These are phyloP conservation scores for Phanerodontia chrysosporium DNA, from an alignment of 768 basidiomycete genomes.

Conservation along the genomic window DNA sequence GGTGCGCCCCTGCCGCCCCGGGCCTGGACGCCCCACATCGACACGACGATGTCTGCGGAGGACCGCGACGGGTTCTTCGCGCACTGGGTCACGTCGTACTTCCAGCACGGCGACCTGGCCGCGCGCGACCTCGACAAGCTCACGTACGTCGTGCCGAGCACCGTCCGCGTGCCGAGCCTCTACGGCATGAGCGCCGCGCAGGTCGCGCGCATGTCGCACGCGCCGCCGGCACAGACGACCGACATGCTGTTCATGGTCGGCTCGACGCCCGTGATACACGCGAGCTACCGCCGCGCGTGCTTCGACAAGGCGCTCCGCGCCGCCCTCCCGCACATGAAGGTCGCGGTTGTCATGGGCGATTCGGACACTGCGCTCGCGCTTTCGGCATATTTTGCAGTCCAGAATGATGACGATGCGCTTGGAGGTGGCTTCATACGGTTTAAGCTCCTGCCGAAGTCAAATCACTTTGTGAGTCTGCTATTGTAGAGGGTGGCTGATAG, in stretches of 20 bases:
- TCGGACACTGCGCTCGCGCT: not conserved
- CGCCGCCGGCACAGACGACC: conserved; percentile 8
- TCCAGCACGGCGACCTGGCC: conserved; percentile 28
- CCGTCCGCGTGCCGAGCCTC: conserved; percentile 20
- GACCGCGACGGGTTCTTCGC: conserved; percentile 19
- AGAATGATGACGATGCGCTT: conserved; percentile 14
- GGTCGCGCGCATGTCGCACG: conserved; percentile 11
- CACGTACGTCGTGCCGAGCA: conserved; percentile 20
- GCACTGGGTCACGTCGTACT: conserved; percentile 31
- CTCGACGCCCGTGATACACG: conserved; percentile 11
- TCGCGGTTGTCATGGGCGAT: not conserved
- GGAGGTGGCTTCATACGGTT: conserved; percentile 14
- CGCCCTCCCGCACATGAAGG: conserved; percentile 8
- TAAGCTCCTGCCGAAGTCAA: conserved; percentile 13
- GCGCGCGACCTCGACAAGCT: conserved; percentile 23
- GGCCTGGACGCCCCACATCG: conserved; percentile 25
- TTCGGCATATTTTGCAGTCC: conserved; percentile 16
- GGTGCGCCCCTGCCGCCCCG: conserved; percentile 22
- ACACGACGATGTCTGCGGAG: conserved; percentile 21
- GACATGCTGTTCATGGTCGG: conserved; percentile 21
- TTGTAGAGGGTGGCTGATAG: not conserved
- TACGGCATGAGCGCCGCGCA: conserved; percentile 21
- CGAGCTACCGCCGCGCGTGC: conserved; percentile 21
- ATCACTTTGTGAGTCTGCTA: conserved; percentile 25
- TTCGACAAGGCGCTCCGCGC: conserved; percentile 4